Evolutionary conservation across 2,329 filamentous ascomycete genomes (phyloP).

Genomic region (Pleomassaria siparia): DNA sequence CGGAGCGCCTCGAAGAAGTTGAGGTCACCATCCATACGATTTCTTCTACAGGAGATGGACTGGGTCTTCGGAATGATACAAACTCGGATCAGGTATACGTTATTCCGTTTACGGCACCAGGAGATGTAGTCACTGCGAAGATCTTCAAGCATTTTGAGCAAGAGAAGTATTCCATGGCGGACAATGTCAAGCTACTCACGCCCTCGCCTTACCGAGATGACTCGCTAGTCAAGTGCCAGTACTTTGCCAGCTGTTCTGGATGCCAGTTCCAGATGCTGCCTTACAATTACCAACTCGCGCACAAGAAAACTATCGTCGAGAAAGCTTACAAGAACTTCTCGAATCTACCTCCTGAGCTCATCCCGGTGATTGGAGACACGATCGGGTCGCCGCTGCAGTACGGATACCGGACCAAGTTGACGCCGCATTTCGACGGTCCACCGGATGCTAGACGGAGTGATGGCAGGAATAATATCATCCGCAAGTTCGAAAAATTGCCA

Average conservation of each 20-base stretch:
- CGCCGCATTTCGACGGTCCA: constrained; percentile 89
- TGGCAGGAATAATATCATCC: constrained; percentile 54
- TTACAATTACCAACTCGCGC: constrained; percentile 79
- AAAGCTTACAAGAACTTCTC: constrained; percentile 94
- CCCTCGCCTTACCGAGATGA: constrained; percentile 78
- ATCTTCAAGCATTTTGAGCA: constrained; percentile 70
- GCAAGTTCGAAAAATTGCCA: constrained; percentile 66
- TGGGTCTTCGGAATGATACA: constrained; percentile 70
- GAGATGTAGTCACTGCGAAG: constrained; percentile 77
- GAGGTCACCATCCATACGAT: constrained; percentile 80
- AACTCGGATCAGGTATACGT: constrained; percentile 72
- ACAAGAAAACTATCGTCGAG: constrained; percentile 84
- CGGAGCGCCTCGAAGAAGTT: constrained; percentile 71
- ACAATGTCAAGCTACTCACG: constrained; percentile 76
- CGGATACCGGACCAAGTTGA: constrained; percentile 94
- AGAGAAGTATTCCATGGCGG: constrained; percentile 72
- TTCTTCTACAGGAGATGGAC: constrained; percentile 88
- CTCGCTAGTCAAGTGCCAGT: constrained; percentile 74
- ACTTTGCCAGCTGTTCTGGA: constrained; percentile 84
- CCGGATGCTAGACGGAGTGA: constrained; percentile 53
- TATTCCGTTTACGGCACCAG: constrained; percentile 84
- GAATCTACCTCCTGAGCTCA: constrained; percentile 69
- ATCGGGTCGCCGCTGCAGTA: constrained; percentile 90
- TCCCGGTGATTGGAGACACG: constrained; percentile 79
- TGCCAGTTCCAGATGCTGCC: constrained; percentile 98